Percentiles rank a stretch among this genome's conserved stretches.
Evolutionary conservation across 2,329 filamentous ascomycete genomes (phyloP).

Genomic region (Emmonsiellopsis sp.): DNA sequence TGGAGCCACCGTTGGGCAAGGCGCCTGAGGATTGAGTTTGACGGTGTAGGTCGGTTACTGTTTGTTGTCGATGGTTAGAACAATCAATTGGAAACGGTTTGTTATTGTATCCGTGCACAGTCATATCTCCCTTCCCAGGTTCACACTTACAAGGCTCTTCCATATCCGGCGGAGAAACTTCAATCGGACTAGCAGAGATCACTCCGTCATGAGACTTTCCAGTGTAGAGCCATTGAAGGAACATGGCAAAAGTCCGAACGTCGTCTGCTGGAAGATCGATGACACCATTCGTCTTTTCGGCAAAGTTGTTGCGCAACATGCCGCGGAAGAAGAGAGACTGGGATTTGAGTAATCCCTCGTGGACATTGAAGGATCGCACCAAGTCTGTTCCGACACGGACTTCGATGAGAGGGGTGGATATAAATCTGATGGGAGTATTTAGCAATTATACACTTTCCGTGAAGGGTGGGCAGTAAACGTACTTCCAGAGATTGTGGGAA

Average conservation of each 20-base stretch:
- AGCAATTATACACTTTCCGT: not conserved
- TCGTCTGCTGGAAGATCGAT: not conserved
- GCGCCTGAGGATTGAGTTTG: not conserved
- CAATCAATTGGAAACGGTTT: not conserved
- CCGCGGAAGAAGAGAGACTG: not conserved
- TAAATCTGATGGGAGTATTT: not conserved
- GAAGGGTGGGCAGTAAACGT: not conserved
- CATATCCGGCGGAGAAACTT: not conserved
- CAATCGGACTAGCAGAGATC: not conserved
- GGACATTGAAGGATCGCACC: not conserved
- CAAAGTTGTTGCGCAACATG: slow-evolving; percentile 1
- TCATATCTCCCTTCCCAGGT: too few species aligned
- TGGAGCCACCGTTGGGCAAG: not conserved
- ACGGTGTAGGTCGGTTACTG: not conserved
- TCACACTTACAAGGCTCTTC: not conserved
- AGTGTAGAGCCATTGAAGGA: slow-evolving; percentile 1
- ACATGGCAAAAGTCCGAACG: not conserved
- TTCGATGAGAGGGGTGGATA: not conserved
- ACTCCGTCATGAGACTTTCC: not conserved
- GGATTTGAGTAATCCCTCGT: not conserved
- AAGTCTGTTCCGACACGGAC: not conserved
- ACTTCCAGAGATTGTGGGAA: not conserved
- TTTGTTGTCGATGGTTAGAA: not conserved
- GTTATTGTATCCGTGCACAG: not conserved
- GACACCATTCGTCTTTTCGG: not conserved